These are phyloP conservation scores for Juncus inflexus DNA, from an alignment of 176 grass and related monocot species.

Conservation along the genomic window DNA sequence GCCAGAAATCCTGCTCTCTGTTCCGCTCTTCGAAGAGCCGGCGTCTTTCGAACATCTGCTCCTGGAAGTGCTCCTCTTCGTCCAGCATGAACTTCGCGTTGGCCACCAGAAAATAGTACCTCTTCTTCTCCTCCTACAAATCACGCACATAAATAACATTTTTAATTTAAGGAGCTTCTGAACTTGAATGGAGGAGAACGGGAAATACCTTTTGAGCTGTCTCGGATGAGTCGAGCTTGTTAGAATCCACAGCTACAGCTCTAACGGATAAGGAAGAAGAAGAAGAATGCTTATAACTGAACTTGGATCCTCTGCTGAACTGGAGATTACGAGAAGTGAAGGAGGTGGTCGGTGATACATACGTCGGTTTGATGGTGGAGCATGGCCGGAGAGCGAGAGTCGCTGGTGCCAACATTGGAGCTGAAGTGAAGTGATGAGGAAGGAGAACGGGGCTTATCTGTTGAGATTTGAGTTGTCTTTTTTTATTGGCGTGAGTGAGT, in stretches of 20 bases:
- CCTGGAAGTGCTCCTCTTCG: constrained; percentile 97
- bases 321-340: constrained; percentile 22
- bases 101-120: constrained; percentile 80
- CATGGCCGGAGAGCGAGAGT: constrained; percentile 51
- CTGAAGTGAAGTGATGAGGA: background rate
- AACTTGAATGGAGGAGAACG: background rate
- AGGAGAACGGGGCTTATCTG: constrained; percentile 49
- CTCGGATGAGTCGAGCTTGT: constrained; percentile 42
- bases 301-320: background rate
- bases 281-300: background rate
- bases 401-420: constrained; percentile 61
- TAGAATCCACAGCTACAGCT: constrained; percentile 56
- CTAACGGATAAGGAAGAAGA: constrained; percentile 19
- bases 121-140: constrained; percentile 50
- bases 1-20: constrained; percentile 85
- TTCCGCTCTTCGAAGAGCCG: constrained; percentile 60
- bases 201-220: constrained; percentile 40
- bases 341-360: constrained; percentile 2
- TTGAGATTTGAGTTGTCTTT: background rate
- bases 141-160: background rate
- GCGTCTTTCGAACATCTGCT: constrained; percentile 64
- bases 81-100: constrained; percentile 99
- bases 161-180: too few relatives aligned
- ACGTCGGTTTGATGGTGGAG: constrained; percentile 21
- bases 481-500: background rate